Evolutionary conservation across 352 stramenopile species (phyloP).

Genomic region (Phytopythium mirpurense): DNA sequence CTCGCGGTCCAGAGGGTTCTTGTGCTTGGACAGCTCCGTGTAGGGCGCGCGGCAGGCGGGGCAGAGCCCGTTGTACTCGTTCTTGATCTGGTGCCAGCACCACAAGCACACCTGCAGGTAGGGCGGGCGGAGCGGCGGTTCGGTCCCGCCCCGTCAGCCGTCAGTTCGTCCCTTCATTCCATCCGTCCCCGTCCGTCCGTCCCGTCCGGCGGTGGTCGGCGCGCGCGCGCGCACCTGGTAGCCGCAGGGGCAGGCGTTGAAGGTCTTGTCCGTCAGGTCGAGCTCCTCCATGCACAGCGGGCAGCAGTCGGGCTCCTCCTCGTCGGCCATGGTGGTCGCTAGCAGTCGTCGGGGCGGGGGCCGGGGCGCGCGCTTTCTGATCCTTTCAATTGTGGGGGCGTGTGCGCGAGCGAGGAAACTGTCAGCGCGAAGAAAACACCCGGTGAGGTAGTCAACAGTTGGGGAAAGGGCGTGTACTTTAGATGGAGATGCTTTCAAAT

Average conservation of each 20-base stretch:
- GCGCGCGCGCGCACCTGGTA: no score
- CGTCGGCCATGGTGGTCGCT: conserved; percentile 65
- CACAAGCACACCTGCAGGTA: conserved; percentile 94
- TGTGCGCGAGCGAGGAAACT: background rate
- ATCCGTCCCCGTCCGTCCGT: no score
- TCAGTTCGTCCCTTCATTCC: background rate
- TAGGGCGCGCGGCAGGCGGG: conserved; percentile 97
- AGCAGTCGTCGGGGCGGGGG: background rate
- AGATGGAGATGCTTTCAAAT: no score
- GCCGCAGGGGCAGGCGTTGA: conserved; percentile 98
- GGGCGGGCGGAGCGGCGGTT: no score
- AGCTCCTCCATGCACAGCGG: conserved; percentile 98
- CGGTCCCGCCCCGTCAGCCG: no score
- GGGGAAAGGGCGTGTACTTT: no score
- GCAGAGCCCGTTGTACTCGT: conserved; percentile 97
- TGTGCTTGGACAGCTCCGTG: conserved; percentile 88
- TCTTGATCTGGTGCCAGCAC: conserved; percentile 99
- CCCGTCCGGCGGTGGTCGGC: no score
- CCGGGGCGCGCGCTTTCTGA: conserved; percentile 15
- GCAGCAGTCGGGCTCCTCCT: conserved; percentile 91
- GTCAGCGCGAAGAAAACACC: background rate
- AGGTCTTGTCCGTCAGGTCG: conserved; percentile 97
- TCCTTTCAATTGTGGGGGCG: conserved; percentile 36
- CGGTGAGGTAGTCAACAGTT: no score
- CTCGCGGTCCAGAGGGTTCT: conserved; percentile 93